Conservation (phyloP, 2,329 filamentous ascomycete species). For the Epichloe hybrida region DNA sequence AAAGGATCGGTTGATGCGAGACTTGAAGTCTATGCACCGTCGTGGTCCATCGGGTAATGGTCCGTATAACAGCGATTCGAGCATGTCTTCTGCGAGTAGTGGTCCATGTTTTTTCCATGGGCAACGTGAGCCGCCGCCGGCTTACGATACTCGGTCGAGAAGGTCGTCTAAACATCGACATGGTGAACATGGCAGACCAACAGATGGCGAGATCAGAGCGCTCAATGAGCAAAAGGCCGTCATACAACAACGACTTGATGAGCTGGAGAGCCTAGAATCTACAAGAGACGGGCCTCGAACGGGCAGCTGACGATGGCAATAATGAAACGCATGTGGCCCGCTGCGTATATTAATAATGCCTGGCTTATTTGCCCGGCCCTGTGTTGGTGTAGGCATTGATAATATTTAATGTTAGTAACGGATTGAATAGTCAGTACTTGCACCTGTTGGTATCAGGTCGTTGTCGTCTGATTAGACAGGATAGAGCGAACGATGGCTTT, state of each 20-base stretch:
- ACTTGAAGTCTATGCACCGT: slow-evolving; percentile 4
- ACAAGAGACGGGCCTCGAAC: not conserved
- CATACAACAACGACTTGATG: slow-evolving; percentile 22
- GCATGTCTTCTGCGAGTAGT: not conserved
- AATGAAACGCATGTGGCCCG: not conserved
- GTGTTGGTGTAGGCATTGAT: no score
- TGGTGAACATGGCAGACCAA: slow-evolving; percentile 7
- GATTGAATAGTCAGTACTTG: no score
- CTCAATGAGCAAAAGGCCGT: slow-evolving; percentile 21
- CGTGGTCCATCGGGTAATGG: not conserved
- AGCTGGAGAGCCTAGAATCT: slow-evolving; percentile 14
- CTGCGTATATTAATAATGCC: no score
- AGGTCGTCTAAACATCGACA: slow-evolving; percentile 12
- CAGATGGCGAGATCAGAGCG: slow-evolving; percentile 19
- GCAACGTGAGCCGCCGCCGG: slow-evolving; percentile 16
- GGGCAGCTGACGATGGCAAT: not conserved
- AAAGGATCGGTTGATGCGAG: slow-evolving; percentile 6
- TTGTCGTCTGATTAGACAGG: no score
- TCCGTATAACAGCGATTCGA: not conserved
- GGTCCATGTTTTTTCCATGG: not conserved
- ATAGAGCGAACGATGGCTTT: no score
- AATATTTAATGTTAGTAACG: no score
- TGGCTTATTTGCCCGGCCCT: no score
- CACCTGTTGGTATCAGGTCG: no score
- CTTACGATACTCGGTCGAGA: slow-evolving; percentile 17